Evolutionary conservation across 148 eudicot genomes (phyloP), one percentile per base, ranked within the genome.

Genomic region (Chenopodium suecicum): DNA sequence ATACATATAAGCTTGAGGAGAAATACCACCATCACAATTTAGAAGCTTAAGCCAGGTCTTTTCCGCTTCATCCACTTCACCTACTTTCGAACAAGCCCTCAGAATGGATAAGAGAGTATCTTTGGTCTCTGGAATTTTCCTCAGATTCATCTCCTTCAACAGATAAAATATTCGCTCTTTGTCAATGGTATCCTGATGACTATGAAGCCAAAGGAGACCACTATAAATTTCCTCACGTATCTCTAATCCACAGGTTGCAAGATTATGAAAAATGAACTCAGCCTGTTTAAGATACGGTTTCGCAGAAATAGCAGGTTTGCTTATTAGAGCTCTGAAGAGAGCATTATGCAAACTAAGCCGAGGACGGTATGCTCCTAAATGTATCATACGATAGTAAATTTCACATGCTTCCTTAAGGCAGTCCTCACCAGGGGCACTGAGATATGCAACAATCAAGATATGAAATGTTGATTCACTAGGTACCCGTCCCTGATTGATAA

Each of bases 381-480:
- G 93, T 84, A 97, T 92, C 99, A 97, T 97, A 19, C 87, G 95
- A 84, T 85, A 90, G 87, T 91, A 97, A 80, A 92, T 88, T 73
- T 76, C 86, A 83, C 95, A 97, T 25, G 99, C 98, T 91, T 92
- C 91, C 34, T 89, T 89, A 37, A 94, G 70, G 83, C 86, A 91
- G 84, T 86, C 92, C 37, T 86, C 88, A 69, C 70, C 78, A 1
- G 90, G 83, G 7, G 93, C 87, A 86, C 97, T 92, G 64, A 97
- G 98, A 85, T 94, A 94, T 74, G 99, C 94, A 82, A 89, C 83
- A 22, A 72, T 84, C 81, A 97, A 85, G 78, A 94, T 82, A 84
- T 97, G 97, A 86, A 97, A 97, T 50, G 99, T 94, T 74, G 94
- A 97, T 82, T 97, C 98, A 81, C 89, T 83, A 78, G 98, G 98